A percentile compares a stretch with the other conserved stretches of the same genome.
phyloP scores from a whole-genome alignment of 257 asterid genomes.

The Solanum paucissectum region DNA sequence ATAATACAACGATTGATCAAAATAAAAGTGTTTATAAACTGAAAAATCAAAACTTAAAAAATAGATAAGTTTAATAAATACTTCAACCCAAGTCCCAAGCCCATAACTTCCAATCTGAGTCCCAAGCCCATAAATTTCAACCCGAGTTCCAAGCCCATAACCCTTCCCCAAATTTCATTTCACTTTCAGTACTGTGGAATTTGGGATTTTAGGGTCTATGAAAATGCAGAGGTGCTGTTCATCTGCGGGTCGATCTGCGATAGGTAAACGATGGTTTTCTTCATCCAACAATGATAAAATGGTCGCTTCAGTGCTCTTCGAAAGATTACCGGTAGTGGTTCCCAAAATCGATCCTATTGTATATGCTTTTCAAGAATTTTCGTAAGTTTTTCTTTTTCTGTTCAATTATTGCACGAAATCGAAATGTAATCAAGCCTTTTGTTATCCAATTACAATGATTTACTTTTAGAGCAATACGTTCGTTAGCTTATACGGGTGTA shows the following conservation, averaged over 20 bases:
- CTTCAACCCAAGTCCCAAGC: no score
- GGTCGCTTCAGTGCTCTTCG: conserved; percentile 70
- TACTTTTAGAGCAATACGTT: background rate
- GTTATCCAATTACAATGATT: background rate
- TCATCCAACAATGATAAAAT: conserved; percentile 44
- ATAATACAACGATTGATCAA: background rate
- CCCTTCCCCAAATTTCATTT: no score
- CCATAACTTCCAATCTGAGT: no score
- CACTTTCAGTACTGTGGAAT: background rate
- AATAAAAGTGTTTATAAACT: no score
- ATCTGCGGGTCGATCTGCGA: conserved; percentile 20
- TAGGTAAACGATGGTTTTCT: conserved; percentile 30
- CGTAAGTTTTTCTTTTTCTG: conserved; percentile 29
- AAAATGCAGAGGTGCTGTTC: conserved; percentile 49
- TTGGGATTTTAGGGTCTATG: background rate
- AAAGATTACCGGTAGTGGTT: conserved; percentile 80
- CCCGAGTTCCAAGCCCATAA: no score
- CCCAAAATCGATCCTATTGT: conserved; percentile 81
- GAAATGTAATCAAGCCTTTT: background rate
- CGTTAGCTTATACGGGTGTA: no score
- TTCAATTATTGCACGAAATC: background rate
- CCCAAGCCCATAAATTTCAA: no score
- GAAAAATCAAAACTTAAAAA: background rate
- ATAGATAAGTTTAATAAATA: no score
- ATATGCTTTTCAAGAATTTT: conserved; percentile 89